A percentile compares a stretch with the other conserved stretches of the same genome.
These are phyloP conservation scores for Pseudonitzschia delicatissima DNA, from an alignment of 108 stramenopile genomes.

Conservation along the genomic window DNA sequence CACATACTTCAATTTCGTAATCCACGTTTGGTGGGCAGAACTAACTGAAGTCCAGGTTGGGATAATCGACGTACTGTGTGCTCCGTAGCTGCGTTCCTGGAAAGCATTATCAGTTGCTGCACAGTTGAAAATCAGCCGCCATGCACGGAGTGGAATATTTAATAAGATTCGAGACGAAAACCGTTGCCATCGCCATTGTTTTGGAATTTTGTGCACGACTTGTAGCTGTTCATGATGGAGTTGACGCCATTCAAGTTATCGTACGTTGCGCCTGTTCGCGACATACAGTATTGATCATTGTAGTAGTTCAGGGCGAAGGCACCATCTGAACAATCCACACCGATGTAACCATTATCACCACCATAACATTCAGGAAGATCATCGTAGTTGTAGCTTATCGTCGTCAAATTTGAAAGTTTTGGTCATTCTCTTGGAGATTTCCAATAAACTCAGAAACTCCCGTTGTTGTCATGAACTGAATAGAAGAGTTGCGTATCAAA, in stretches of 20 bases:
- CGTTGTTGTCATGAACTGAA: conserved; percentile 67
- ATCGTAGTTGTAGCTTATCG: conserved; percentile 30
- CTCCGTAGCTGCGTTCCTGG: conserved; percentile 17
- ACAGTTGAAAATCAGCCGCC: conserved; percentile 48
- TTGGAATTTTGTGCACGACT: conserved; percentile 10
- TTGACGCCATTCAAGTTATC: conserved; percentile 54
- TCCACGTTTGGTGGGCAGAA: conserved; percentile 53
- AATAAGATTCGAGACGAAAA: conserved; percentile 47
- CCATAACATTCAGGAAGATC: conserved; percentile 65
- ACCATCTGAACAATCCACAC: conserved; percentile 66
- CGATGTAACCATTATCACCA: conserved; percentile 58
- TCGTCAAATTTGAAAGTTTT: conserved; percentile 43
- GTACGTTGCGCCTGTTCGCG: conserved; percentile 54
- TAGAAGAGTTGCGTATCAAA: not conserved
- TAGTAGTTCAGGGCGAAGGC: conserved; percentile 65
- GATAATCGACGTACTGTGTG: conserved; percentile 4
- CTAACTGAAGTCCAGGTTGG: conserved; percentile 22
- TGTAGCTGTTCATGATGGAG: conserved; percentile 52
- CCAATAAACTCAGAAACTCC: conserved; percentile 73
- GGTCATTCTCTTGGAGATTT: conserved; percentile 52
- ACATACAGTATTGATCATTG: conserved; percentile 70
- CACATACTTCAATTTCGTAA: conserved; percentile 80
- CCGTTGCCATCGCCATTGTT: conserved; percentile 30
- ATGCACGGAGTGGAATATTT: conserved; percentile 58
- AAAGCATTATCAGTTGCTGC: conserved; percentile 38